phyloP scores from a whole-genome alignment of 805 yeast genomes.

The Teunomyces kruisii region DNA sequence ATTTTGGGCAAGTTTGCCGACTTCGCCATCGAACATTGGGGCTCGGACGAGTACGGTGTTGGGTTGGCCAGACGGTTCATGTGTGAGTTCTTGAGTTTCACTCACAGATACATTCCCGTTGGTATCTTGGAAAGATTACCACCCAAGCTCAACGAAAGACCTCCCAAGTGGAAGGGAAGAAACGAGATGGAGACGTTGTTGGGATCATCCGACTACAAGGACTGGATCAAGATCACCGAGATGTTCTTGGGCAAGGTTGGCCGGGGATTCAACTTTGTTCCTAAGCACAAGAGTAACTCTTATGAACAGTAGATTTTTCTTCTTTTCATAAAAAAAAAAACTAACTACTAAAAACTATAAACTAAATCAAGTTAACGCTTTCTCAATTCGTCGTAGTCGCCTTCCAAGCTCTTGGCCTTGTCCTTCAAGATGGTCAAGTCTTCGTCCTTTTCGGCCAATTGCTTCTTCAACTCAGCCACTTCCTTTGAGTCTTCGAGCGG shows the following conservation, averaged over 20 bases:
- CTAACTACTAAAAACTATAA: no score
- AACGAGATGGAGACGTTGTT: slow-evolving; percentile 87
- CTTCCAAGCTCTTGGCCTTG: slow-evolving; percentile 65
- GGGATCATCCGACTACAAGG: slow-evolving; percentile 81
- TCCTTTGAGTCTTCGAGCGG: slow-evolving; percentile 27
- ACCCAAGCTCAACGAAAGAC: slow-evolving; percentile 87
- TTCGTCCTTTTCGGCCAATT: slow-evolving; percentile 55
- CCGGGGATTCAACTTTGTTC: slow-evolving; percentile 72
- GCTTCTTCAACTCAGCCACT: slow-evolving; percentile 45
- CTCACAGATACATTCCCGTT: slow-evolving; percentile 91
- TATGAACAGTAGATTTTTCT: slow-evolving; percentile 33
- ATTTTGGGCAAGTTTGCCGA: slow-evolving; percentile 66
- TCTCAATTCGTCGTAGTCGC: slow-evolving; percentile 52
- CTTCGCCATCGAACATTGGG: slow-evolving; percentile 95
- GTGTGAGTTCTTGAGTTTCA: slow-evolving; percentile 93
- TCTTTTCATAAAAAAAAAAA: no score
- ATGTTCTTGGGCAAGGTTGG: slow-evolving; percentile 90
- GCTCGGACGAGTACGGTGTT: slow-evolving; percentile 92
- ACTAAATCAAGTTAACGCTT: neutral
- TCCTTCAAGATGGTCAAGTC: slow-evolving; percentile 68
- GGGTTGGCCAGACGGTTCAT: slow-evolving; percentile 83
- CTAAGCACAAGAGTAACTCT: slow-evolving; percentile 94
- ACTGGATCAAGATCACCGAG: slow-evolving; percentile 95
- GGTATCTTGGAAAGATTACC: slow-evolving; percentile 90
- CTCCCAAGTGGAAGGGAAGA: slow-evolving; percentile 91